A percentile compares a stretch with the other conserved stretches of the same genome.
These are phyloP conservation scores for Blastobotrys apis DNA, from an alignment of 1,139 yeast genomes.

Conservation along the genomic window DNA sequence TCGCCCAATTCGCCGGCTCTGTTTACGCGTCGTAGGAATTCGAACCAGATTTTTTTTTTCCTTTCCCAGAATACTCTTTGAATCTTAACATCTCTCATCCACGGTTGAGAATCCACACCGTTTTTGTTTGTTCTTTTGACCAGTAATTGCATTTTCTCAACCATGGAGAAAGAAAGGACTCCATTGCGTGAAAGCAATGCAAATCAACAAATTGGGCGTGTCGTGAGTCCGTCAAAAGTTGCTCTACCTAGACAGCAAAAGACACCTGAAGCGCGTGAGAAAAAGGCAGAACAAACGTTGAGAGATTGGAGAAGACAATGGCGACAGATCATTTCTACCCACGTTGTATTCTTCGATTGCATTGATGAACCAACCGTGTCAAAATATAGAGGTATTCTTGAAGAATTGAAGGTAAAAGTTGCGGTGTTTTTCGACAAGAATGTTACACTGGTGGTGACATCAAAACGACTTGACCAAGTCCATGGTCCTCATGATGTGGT, in stretches of 20 bases:
- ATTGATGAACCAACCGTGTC: slow-evolving; percentile 49
- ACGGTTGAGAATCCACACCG: too few relatives aligned
- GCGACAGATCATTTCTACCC: slow-evolving; percentile 68
- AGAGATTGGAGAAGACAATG: slow-evolving; percentile 73
- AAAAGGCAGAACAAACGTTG: slow-evolving; percentile 12
- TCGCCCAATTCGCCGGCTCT: too few relatives aligned
- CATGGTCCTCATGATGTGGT: slow-evolving; percentile 55
- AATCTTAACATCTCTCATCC: too few relatives aligned
- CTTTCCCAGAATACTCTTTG: too few relatives aligned
- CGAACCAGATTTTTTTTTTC: too few relatives aligned
- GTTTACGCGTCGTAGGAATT: too few relatives aligned
- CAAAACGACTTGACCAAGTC: background rate
- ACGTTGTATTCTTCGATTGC: slow-evolving; percentile 76
- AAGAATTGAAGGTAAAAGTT: slow-evolving; percentile 40
- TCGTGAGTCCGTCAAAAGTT: slow-evolving; percentile 2
- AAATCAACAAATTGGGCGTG: slow-evolving; percentile 6
- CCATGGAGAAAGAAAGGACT: slow-evolving; percentile 11
- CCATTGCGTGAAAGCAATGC: slow-evolving; percentile 17
- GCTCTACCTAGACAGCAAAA: background rate
- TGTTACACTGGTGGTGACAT: slow-evolving; percentile 76
- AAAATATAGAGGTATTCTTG: slow-evolving; percentile 45
- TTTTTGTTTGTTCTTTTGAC: too few relatives aligned
- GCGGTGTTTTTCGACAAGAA: slow-evolving; percentile 71
- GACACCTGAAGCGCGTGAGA: background rate
- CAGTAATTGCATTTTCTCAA: too few relatives aligned